phyloP scores from a whole-genome alignment of 139 green algal species.

The Volvox reticuliferus region DNA sequence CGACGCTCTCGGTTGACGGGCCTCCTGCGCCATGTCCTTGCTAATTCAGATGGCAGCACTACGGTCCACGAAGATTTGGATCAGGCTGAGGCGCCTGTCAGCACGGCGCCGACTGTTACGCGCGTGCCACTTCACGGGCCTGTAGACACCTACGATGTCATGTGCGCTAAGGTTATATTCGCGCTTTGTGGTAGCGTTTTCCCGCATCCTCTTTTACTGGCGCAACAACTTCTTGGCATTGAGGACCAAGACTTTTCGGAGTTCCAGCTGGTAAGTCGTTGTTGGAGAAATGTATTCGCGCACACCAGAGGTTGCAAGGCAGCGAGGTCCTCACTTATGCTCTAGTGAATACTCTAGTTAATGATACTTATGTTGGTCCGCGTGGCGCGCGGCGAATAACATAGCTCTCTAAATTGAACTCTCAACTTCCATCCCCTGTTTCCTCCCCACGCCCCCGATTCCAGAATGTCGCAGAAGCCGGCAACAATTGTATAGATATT shows the following conservation, averaged over 20 bases:
- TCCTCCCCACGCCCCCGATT: background rate
- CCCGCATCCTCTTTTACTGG: conserved; percentile 26
- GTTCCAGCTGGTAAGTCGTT: conserved; percentile 28
- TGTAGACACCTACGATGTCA: conserved; percentile 30
- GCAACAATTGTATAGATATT: conserved; percentile 48
- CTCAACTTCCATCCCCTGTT: too few species aligned
- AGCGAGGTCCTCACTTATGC: too few species aligned
- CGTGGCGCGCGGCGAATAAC: too few species aligned
- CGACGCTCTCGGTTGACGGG: background rate
- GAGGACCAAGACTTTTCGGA: conserved; percentile 46
- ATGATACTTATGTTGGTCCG: too few species aligned
- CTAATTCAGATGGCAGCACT: background rate
- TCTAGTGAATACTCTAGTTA: too few species aligned
- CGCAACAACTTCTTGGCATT: conserved; percentile 33
- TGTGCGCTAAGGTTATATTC: conserved; percentile 37
- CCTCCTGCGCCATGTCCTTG: background rate
- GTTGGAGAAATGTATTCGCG: too few species aligned
- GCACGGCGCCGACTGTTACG: background rate
- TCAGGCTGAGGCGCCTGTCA: background rate
- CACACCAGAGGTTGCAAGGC: too few species aligned
- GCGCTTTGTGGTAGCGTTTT: conserved; percentile 40
- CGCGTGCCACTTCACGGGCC: conserved; percentile 22
- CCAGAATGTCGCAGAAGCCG: conserved; percentile 44
- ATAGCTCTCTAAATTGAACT: too few species aligned
- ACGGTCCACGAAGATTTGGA: conserved; percentile 18